These are phyloP conservation scores for Zoysia japonica DNA, from an alignment of 176 grass and related monocot species.

Conservation along the genomic window DNA sequence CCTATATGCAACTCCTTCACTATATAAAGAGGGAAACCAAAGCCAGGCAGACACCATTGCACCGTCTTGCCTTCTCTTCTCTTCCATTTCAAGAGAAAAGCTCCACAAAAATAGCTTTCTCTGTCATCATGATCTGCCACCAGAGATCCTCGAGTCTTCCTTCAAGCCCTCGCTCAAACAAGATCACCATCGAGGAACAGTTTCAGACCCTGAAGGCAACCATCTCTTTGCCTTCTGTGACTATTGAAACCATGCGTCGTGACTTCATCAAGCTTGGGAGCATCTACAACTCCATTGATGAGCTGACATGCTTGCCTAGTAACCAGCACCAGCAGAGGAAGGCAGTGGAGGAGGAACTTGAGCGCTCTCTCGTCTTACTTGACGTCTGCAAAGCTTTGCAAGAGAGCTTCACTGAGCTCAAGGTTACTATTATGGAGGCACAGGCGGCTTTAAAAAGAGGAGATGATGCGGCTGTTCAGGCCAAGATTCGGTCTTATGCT, in stretches of 20 bases:
- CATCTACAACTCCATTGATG: conserved; percentile 21
- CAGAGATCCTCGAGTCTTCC: conserved; percentile 32
- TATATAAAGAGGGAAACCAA: not conserved
- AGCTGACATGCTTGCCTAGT: conserved; percentile 17
- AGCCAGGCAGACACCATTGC: not conserved
- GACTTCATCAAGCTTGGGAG: conserved; percentile 17
- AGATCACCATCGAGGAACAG: conserved; percentile 1
- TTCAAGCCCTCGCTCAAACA: conserved; percentile 25
- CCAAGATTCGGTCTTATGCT: not conserved
- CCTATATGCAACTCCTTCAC: not conserved
- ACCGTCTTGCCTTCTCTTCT: not conserved
- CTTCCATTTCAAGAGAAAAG: conserved; percentile 24
- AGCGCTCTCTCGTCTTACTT: conserved; percentile 22
- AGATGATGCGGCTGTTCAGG: not conserved
- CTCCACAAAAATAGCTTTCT: not conserved
- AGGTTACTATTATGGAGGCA: not conserved
- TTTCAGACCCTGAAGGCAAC: not conserved
- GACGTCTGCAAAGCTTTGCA: conserved; percentile 23
- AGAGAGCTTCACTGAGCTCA: conserved; percentile 21
- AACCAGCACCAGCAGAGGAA: conserved; percentile 28
- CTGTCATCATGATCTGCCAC: conserved; percentile 24
- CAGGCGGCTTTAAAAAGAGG: not conserved
- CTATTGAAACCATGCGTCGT: conserved; percentile 8
- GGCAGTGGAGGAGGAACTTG: conserved; percentile 34
- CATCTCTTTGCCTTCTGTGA: conserved; percentile 4